Base-by-base conservation (phyloP, 306 rosid species). In the Castanopsis chinensis region DNA sequence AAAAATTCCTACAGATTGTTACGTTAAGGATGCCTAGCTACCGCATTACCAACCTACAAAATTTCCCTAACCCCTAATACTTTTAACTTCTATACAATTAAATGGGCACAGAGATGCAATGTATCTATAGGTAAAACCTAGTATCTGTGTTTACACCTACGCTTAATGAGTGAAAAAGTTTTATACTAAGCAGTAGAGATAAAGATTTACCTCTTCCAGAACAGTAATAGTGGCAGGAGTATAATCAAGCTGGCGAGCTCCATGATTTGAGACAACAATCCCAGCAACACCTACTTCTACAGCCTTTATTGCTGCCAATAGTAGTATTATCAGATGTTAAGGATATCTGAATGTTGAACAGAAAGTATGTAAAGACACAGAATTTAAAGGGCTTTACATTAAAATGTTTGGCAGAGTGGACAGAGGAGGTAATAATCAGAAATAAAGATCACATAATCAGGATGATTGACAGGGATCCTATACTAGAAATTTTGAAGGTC, bases 181-280 rank as follows among this genome's bases (percentile, higher is more conserved):
- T 59, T 23, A 10, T 23, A 5, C 15, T 30, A 30, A 30, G 43
- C 21, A 15, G 20, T 30, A 33, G 51, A 67, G 5, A 53, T 56
- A 57, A n/a, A 49, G n/a, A 27, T 5, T 64, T 58, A 81, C 85
- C 81, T 81, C 85, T 81, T 81, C 77, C 8, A 81, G 81, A 25
- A 76, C 80, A 71, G 81, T 28, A 81, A 76, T 81, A 52, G 85
- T 76, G 37, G 85, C 73, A 10, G 81, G 85, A 54, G 69, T 57
- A 76, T 76, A 81, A 81, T 81, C 78, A 45, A 76, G 85, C 77
- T 76, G 77, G 73, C 81, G 81, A 51, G 81, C 85, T 33, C 81
- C 81, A 76, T 81, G 85, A 60, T 81, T 81, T 19, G 85, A 81
- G 73, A 76, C 81, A 4, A 81, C 77, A 70, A 81, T 76, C 25